Base-by-base conservation (phyloP, 192 early-diverging fungal genomes). In the Entomortierella parvispora region DNA sequence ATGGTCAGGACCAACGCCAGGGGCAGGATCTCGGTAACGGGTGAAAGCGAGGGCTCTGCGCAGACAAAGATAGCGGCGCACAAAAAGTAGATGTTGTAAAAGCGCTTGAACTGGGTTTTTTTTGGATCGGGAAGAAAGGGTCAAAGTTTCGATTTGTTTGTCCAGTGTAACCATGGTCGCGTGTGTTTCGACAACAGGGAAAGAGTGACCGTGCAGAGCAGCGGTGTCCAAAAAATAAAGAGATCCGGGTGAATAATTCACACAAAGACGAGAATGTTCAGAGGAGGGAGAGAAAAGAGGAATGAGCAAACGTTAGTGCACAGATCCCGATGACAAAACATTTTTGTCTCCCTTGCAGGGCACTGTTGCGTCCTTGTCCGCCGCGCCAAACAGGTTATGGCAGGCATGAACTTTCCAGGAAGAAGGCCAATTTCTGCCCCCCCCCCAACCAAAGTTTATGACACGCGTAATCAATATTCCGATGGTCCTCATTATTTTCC, bases 1-100 rank as follows among this genome's bases (percentile, higher is more conserved):
- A 93, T 91, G 2, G 90, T 65, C 34, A 96, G 68, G 1, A 98
- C 95, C 52, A 97, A 87, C 0, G 88, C 81, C 43, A 98, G 82
- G 5, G 91, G 82, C 31, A 85, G 31, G 31, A 76, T 76, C 58
- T 76, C 58, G 0, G 71, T 76, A 31, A 76, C 71, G 10, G 71
- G 71, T 15, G 71, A 76, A 25, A 76, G 65, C 0, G 71, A 76
- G 4, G 71, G 71, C 34, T 76, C 71, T 56, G 71, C 71, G 29
- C 64, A 76, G n/a, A 76, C 71, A 50, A 76, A 76, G 37, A 76
- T 49, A 11, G 71, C 71, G 10, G 71, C 71, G 42, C 64, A 66
- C 52, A 76, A 51, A 25, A 76, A 76, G 23, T 76, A 76, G 49
- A 76, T 62, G 46, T 76, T 76, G 65, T 76, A 76, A 28, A 76